These are phyloP conservation scores for Metarhizium guizhouense DNA, from an alignment of 2,329 filamentous ascomycete species.

Conservation along the genomic window DNA sequence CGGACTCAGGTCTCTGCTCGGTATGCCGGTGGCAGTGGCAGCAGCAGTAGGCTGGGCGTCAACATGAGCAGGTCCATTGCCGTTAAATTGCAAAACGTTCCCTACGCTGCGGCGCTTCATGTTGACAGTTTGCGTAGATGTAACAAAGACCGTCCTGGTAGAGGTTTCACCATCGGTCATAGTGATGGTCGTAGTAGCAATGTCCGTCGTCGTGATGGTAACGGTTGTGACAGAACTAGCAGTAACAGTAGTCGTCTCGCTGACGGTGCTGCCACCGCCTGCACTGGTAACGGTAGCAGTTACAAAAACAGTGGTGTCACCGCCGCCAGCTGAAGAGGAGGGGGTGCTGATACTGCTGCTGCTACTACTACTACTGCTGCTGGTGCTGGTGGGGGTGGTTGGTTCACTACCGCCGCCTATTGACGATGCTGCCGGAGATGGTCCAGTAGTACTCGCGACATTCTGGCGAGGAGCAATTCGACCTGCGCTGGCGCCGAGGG, in stretches of 20 bases:
- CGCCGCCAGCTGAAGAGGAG: not conserved
- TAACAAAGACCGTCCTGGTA: conserved; percentile 25
- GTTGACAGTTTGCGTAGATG: conserved; percentile 23
- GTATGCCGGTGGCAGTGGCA: conserved; percentile 9
- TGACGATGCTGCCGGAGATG: not conserved
- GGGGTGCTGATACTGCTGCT: not conserved
- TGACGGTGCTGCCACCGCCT: conserved; percentile 17
- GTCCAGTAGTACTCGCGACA: not conserved
- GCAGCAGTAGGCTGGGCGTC: conserved; percentile 10
- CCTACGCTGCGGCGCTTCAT: conserved; percentile 23
- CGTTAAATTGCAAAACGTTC: conserved; percentile 10
- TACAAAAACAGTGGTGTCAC: conserved; percentile 20
- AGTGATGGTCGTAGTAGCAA: conserved; percentile 28
- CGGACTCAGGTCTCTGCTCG: conserved; percentile 10
- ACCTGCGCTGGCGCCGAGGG: conserved; percentile 12
- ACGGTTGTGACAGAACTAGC: conserved; percentile 21
- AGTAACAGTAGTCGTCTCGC: conserved; percentile 18
- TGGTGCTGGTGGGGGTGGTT: not conserved
- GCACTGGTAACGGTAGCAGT: conserved; percentile 23
- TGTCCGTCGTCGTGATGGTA: conserved; percentile 24
- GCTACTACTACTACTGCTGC: conserved; percentile 9
- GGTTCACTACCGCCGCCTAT: not conserved
- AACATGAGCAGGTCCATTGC: conserved; percentile 6
- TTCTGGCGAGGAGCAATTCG: conserved; percentile 3
- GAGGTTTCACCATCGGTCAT: conserved; percentile 24